Evolutionary conservation across 108 stramenopile genomes (phyloP), one percentile per base, ranked within the genome.

Genomic region (Ochromonas danica): DNA sequence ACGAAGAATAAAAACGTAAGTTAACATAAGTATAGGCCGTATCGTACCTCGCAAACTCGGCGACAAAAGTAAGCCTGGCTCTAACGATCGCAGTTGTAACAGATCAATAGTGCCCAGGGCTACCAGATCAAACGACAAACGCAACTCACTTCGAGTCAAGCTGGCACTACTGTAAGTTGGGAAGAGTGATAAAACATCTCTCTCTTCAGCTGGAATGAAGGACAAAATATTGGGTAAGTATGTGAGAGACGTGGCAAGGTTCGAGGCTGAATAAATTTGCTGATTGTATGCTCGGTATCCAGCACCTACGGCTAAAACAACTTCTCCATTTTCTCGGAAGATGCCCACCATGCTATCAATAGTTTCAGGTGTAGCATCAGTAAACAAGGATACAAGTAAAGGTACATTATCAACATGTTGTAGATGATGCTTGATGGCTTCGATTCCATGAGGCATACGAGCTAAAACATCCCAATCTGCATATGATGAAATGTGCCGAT

Each of bases 391-490:
- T 6, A 97, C 97, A 43, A 97, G 85, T 40, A 97, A 87, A 10
- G 97, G 97, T 2, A 96, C 97, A 80, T 97, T 96, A 85, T 97
- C 97, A 1, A 97, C 95, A 41, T 92, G 2, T n/a, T 88, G 87
- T 2, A 96, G 92, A 71, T 92, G 93, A 0, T 95, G 92, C 33
- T 72, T 79, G 25, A 87, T 87, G 6, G 85, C 94, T 77, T 40
- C 93, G 33, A 87, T 84, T 2, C 87, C 96, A 82, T 97, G 96
- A 0, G 96, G 96, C 38, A 97, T 83, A 80, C 92, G 89, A 22
- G 95, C 95, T 78, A 78, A 0, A 0, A 97, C 94, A 83, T 95
- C 94, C 96, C 96, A 97, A 79, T 97, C 96, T 0, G 96, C 96
- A 77, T 97, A 97, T 40, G 87, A 86, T 0, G 91, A 92, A 42